Evolutionary conservation across 2,329 filamentous ascomycete species (phyloP).

Genomic region (Lasiodiplodia sp.): DNA sequence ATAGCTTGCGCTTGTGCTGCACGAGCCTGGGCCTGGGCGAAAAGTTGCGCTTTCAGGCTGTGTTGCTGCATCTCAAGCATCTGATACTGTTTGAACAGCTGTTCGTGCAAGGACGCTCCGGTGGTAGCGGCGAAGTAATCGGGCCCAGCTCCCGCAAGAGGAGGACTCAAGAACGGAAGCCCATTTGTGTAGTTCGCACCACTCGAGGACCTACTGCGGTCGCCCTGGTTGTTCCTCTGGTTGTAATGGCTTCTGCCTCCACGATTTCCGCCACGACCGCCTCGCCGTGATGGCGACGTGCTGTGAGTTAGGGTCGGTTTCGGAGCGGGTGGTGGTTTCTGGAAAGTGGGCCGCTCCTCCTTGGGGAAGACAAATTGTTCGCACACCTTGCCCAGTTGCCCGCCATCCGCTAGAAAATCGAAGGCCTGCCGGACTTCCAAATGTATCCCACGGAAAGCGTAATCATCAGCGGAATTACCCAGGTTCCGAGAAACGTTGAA

Average conservation of each 20-base stretch:
- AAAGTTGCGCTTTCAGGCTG: conserved; percentile 43
- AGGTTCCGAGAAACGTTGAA: conserved; percentile 91
- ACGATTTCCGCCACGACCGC: conserved; percentile 57
- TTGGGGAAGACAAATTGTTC: conserved; percentile 88
- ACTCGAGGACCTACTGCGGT: conserved; percentile 65
- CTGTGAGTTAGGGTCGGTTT: conserved; percentile 63
- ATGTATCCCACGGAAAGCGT: conserved; percentile 90
- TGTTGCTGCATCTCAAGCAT: conserved; percentile 53
- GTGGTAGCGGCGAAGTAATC: conserved; percentile 53
- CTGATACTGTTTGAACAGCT: conserved; percentile 58
- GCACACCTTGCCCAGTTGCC: conserved; percentile 82
- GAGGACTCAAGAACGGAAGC: conserved; percentile 51
- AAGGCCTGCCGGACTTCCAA: conserved; percentile 89
- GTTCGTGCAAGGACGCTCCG: conserved; percentile 55
- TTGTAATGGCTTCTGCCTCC: conserved; percentile 55
- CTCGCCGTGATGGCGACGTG: conserved; percentile 56
- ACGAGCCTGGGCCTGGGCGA: conserved; percentile 42
- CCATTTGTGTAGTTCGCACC: conserved; percentile 55
- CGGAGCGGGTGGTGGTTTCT: conserved; percentile 58
- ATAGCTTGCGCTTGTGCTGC: conserved; percentile 42
- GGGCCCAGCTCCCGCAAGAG: conserved; percentile 45
- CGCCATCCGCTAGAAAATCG: conserved; percentile 74
- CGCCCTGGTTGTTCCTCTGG: conserved; percentile 55
- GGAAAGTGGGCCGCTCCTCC: conserved; percentile 65
- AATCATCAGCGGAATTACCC: conserved; percentile 95